A percentile compares a stretch with the other conserved stretches of the same genome.
phyloP scores from a whole-genome alignment of 2,329 filamentous ascomycete species.

The Chaetothyriales sp. region DNA sequence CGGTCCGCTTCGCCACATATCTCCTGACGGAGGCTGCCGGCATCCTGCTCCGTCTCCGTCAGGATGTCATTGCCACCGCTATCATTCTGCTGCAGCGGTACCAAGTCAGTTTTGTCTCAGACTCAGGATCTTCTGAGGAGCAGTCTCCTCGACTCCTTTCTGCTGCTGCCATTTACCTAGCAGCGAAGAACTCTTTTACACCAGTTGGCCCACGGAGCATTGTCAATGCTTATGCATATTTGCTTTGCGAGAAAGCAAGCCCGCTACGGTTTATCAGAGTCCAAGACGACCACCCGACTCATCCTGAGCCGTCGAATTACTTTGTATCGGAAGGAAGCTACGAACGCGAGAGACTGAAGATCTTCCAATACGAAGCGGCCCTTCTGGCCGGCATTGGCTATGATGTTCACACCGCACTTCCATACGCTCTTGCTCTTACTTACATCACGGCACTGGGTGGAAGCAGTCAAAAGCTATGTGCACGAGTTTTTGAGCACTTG shows the following conservation, averaged over 20 bases:
- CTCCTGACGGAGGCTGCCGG: slow-evolving; percentile 36
- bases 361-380: slow-evolving; percentile 63
- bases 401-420: slow-evolving; percentile 70
- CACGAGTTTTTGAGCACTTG: slow-evolving; percentile 60
- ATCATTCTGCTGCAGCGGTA: slow-evolving; percentile 67
- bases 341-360: slow-evolving; percentile 45
- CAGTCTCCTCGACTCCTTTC: slow-evolving; percentile 30
- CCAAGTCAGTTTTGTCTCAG: slow-evolving; percentile 1
- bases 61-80: slow-evolving; percentile 73
- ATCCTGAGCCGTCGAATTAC: slow-evolving; percentile 40
- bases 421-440: slow-evolving; percentile 74
- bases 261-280: slow-evolving; percentile 32
- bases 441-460: slow-evolving; percentile 84
- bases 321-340: slow-evolving; percentile 64
- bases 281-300: slow-evolving; percentile 17
- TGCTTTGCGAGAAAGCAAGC: slow-evolving; percentile 48
- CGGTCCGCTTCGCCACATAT: slow-evolving; percentile 31
- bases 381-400: slow-evolving; percentile 67
- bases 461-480: slow-evolving; percentile 41
- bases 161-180: slow-evolving; percentile 66
- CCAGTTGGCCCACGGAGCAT: slow-evolving; percentile 67
- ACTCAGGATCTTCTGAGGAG: background rate
- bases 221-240: slow-evolving; percentile 72
- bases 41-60: slow-evolving; percentile 67
- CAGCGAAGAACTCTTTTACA: slow-evolving; percentile 65